Evolutionary conservation across 768 basidiomycete species (phyloP), one percentile per base, ranked within the genome.

Genomic region (Xerocomus potaroensis): DNA sequence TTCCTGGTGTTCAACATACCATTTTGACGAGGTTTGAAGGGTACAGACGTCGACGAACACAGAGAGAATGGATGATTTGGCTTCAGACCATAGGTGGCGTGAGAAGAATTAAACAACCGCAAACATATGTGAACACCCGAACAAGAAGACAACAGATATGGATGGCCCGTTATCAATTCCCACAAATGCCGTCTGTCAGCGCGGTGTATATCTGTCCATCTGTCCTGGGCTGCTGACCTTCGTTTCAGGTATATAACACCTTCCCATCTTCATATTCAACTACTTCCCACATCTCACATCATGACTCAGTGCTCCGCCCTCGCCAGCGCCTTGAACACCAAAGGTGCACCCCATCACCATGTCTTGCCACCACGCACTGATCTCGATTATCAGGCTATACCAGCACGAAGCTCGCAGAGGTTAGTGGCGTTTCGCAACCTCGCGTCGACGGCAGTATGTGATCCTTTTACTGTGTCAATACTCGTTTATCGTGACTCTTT

Each of bases 391-490:
- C 19, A 62, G 60, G 48, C 4, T 19, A 19, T 15, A 15, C 5
- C 32, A 32, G 4, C 3, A 4, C 54, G 18, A 52, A 69, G 24
- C 74, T 87, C 56, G 83, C 82, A 8, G 3, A 4, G 11, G 62
- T 69, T 57, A 65, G 78, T 31, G 72, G 73, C 41, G 43, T 63
- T 37, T 38, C 58, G 33, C 70, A 76, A 58, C 64, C 74, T 27
- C 80, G 74, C 45, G 74, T 87, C 40, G 64, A 67, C 35, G 73
- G 74, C 36, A 75, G 86, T 87, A 55, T 48, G 76, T 69, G 31
- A 12, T 2, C 11, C n/a, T 41, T 26, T 10, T 40, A 14, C 22
- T 22, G 8, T 33, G 14, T 14, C 21, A 16, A 11, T 36, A 12
- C 26, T 40, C 10, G 36, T 22, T 2, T 12, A 8, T 27, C 36